A percentile compares a stretch with the other conserved stretches of the same genome.
Conservation (phyloP, 2,329 filamentous ascomycete species). For the Cercospora sp. region DNA sequence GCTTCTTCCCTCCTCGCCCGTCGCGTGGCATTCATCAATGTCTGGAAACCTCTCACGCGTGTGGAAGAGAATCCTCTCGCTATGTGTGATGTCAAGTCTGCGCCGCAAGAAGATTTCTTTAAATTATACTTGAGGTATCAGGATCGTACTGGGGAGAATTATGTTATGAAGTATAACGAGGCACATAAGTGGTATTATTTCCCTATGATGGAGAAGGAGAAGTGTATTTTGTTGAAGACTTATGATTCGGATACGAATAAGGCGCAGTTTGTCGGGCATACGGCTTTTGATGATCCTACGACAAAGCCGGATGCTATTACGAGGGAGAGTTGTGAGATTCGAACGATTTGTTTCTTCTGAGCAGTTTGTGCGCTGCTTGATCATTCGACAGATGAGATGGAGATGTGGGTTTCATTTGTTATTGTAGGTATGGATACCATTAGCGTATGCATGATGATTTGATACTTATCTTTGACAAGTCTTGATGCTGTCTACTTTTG, state of each 20-base stretch:
- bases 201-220: constrained; percentile 41
- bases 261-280: constrained; percentile 44
- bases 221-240: constrained; percentile 45
- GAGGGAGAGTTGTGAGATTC: constrained; percentile 45
- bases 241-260: constrained; percentile 39
- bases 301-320: constrained; percentile 35
- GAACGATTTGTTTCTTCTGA: constrained; percentile 46
- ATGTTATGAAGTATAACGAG: constrained; percentile 41
- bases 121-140: constrained; percentile 44
- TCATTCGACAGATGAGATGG: neutral
- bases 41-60: constrained; percentile 51
- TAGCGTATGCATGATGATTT: neutral
- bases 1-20: constrained; percentile 46
- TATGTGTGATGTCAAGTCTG: constrained; percentile 44
- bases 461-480: neutral
- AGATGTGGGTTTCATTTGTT: neutral
- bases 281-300: constrained; percentile 44
- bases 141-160: constrained; percentile 45
- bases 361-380: too few species aligned
- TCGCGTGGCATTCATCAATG: constrained; percentile 53
- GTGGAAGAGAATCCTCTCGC: constrained; percentile 46
- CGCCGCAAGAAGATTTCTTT: constrained; percentile 43
- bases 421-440: neutral
- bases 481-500: neutral
- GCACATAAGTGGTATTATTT: constrained; percentile 45